Evolutionary conservation across 2,329 filamentous ascomycete genomes (phyloP), one percentile per base, ranked within the genome.

Genomic region (Purpureocillium lavendulum): DNA sequence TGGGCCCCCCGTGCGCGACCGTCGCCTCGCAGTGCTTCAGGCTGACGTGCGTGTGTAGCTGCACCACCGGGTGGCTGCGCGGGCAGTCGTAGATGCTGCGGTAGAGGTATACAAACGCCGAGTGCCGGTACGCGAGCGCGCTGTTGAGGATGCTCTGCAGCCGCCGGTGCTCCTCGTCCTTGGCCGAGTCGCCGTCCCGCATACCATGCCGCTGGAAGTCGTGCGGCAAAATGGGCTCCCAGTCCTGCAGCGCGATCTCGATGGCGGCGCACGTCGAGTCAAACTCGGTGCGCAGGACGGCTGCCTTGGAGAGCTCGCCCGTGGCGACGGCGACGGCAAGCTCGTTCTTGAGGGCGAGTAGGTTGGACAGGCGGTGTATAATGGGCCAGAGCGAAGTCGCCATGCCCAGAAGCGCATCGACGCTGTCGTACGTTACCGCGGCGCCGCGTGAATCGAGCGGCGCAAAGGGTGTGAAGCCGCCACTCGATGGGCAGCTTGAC

Each of bases 381-480:
- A 80, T 71, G 10, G 77, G 77, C 77, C 77, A 81, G 1, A 81
- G 58, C 3, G 75, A 75, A 2, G 73, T 78, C 2, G 75, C 71
- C 61, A 81, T 73, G 16, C 77, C 77, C 2, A 81, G 68, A 2
- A 81, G 61, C 3, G 73, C 73, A 47, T 80, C 75, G 18, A 79
- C 72, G 30, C 71, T 71, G 42, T 63, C 66, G 7, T 73, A 53
- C 0, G 73, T 64, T 2, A 71, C 73, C 3, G 58, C 69, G 10
- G 58, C 59, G 10, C 60, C 57, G 2, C 60, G 58, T 3, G 67
- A 62, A 40, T 71, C 62, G n/a, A 68, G 52, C 2, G 67, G 64
- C 13, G 71, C 64, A 30, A 72, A 61, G 1, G 70, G 68, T 3
- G 68, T 54, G 3, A 72, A 60, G 17, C 67, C 64, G 13, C 66